phyloP scores from a whole-genome alignment of 148 eudicot species.

The Chenopodium formosanum region DNA sequence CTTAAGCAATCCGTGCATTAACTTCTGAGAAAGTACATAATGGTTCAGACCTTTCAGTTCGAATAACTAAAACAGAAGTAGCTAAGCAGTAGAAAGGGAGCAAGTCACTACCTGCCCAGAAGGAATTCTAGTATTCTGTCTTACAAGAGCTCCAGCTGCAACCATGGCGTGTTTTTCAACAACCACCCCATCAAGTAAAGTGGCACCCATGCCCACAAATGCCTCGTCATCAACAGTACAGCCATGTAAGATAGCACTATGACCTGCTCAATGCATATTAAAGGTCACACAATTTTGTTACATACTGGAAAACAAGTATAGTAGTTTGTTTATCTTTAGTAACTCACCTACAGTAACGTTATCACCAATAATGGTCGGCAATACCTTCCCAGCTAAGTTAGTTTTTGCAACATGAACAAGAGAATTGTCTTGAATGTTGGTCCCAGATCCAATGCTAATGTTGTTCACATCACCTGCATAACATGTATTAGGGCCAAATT shows the following conservation, averaged over 20 bases:
- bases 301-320: neutral
- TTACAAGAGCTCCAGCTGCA: conserved; percentile 85
- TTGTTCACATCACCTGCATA: conserved; percentile 82
- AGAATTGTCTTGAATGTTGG: conserved; percentile 96
- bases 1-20: neutral
- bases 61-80: neutral
- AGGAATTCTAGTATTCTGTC: conserved; percentile 62
- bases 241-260: conserved; percentile 77
- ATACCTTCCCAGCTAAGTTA: conserved; percentile 82
- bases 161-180: conserved; percentile 84
- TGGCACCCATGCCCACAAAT: conserved; percentile 89
- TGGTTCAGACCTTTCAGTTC: neutral
- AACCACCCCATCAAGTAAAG: conserved; percentile 69
- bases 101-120: conserved; percentile 43
- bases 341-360: conserved; percentile 94
- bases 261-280: conserved; percentile 47
- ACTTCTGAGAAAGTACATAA: neutral
- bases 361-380: conserved; percentile 89
- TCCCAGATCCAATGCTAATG: conserved; percentile 79
- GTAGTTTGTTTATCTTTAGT: conserved; percentile 3
- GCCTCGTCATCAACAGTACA: conserved; percentile 88
- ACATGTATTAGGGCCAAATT: neutral
- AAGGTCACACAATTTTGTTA: conserved; percentile 19
- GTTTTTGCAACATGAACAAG: conserved; percentile 97
- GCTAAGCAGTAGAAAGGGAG: conserved; percentile 3